Evolutionary conservation across 441 rosid species (phyloP), one percentile per base, ranked within the genome.

Genomic region (Euphorbia schlechtendalii): DNA sequence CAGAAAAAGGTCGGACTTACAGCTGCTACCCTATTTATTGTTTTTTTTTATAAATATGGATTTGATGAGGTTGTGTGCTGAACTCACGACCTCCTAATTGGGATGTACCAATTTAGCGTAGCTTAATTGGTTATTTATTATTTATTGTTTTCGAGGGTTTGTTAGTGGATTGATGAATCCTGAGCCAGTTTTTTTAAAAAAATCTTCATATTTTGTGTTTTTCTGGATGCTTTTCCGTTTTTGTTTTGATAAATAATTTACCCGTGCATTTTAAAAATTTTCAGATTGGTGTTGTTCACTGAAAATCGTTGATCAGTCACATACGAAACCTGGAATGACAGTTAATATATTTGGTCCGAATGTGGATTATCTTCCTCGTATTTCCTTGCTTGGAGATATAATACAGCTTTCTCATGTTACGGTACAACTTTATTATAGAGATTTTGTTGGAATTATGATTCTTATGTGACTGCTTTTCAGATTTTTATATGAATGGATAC

Each of bases 1-100:
- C 67, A 68, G 43, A 78, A 79, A 61, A 82, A 82, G 88, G 84
- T 86, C 86, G 88, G 81, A 65, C 86, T 78, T 77, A 84, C 84
- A 71, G 79, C 84, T 82, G 84, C 88, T 57, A 60, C 83, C 53
- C 11, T 20, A 14, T 61, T 9, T n/a, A n/a, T n/a, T n/a, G n/a
- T n/a, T n/a, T n/a, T n/a, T n/a, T n/a, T n/a, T n/a, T n/a, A n/a
- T n/a, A n/a, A n/a, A n/a, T n/a, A n/a, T n/a, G n/a, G n/a, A n/a
- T n/a, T n/a, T n/a, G n/a, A n/a, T n/a, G n/a, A n/a, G n/a, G n/a
- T n/a, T n/a, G n/a, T n/a, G n/a, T n/a, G n/a, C n/a, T n/a, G n/a
- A n/a, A n/a, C n/a, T n/a, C n/a, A n/a, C n/a, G n/a, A n/a, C n/a
- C n/a, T n/a, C n/a, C n/a, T n/a, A n/a, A n/a, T n/a, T n/a, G n/a